Base-by-base conservation (phyloP, 805 yeast species). In the Kregervanrija delftensis region DNA sequence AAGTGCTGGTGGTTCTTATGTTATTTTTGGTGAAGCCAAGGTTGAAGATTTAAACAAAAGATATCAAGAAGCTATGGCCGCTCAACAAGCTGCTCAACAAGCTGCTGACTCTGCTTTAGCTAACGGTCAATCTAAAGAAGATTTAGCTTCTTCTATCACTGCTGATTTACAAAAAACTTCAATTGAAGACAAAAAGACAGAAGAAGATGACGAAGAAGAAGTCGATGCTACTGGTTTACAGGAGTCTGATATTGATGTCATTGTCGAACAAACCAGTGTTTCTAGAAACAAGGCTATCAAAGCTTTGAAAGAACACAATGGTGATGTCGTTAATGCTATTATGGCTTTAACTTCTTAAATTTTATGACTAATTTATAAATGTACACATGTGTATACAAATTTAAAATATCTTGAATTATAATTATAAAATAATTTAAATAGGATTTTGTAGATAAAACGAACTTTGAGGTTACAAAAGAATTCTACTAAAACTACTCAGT, bases 21-120 rank as follows among this genome's bases (percentile, higher is more conserved):
- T 91, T 60, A 97, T 91, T 57, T 90, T 91, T 62, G 99, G 99
- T 73, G 97, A 90, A 74, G 95, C 96, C 66, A 86, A 88, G 79
- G 85, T 86, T 58, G 97, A 91, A 71, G 96, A 91, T 76, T 73
- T 89, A 71, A 81, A 83, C 73, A 82, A 86, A 72, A 83, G 89
- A 77, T 77, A 86, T 70, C 84, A 85, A 65, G 85, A 82, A 66
- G 83, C 86, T 52, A 86, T 83, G 67, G 86, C 86, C 63, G 86
- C 86, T 55, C 86, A 82, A 69, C 80, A 77, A 54, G 74, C 76
- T 57, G 77, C 76, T 51, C 70, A 69, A 56, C 72, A 69, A 51
- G 73, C 71, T 54, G 76, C 74, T 46, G 69, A 63, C 44, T 59
- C 54, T 41, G 62, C 57, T 42, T 60, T 53, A 33, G 49, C 51